Conservation (phyloP, 2,329 filamentous ascomycete species). For the Periglandula ipomoeae region DNA sequence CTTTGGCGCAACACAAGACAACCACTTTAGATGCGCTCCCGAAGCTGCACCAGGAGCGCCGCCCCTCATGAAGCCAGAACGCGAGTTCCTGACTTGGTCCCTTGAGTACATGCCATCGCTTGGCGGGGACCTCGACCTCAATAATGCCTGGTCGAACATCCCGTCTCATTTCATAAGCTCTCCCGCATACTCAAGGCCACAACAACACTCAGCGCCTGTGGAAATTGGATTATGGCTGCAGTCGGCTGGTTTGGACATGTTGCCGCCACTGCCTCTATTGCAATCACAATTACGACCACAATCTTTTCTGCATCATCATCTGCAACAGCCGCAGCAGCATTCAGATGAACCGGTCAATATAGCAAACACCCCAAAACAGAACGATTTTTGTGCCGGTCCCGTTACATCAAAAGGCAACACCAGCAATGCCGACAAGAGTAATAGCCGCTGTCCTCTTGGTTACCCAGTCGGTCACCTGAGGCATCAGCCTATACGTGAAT, state of each 20-base stretch:
- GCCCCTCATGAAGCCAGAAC: constrained; percentile 54
- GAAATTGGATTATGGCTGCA: constrained; percentile 12
- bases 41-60: constrained; percentile 56
- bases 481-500: constrained; percentile 34
- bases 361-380: constrained; percentile 43
- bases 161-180: constrained; percentile 59
- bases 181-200: constrained; percentile 52
- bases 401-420: constrained; percentile 6
- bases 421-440: constrained; percentile 16
- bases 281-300: constrained; percentile 12
- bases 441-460: constrained; percentile 17
- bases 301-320: neutral
- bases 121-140: constrained; percentile 41
- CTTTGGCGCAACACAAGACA: constrained; percentile 34
- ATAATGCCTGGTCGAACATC: constrained; percentile 45
- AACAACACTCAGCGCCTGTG: constrained; percentile 17
- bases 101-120: constrained; percentile 44
- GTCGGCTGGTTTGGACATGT: constrained; percentile 20
- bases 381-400: constrained; percentile 20
- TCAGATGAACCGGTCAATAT: constrained; percentile 47
- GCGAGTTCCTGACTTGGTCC: constrained; percentile 47
- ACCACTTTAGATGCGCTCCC: constrained; percentile 42
- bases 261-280: constrained; percentile 25
- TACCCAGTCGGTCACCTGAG: constrained; percentile 32
- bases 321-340: constrained; percentile 19